A percentile compares a stretch with the other conserved stretches of the same genome.
phyloP scores from a whole-genome alignment of 495 filamentous ascomycete genomes.

The Mytilinidion resinicola region DNA sequence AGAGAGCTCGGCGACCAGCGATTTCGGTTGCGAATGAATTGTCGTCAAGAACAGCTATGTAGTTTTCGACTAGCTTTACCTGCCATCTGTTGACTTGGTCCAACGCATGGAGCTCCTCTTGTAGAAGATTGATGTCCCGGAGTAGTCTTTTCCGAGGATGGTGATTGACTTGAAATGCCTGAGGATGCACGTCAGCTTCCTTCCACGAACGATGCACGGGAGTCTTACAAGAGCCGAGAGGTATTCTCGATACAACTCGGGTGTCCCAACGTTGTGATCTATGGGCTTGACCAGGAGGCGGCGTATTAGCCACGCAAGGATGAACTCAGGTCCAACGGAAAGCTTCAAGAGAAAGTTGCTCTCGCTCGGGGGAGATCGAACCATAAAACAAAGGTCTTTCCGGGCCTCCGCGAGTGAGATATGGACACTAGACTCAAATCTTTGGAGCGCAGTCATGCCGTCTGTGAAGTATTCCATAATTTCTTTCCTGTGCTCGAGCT shows the following conservation, averaged over 20 bases:
- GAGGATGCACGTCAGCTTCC: not conserved
- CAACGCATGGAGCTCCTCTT: slow-evolving; percentile 22
- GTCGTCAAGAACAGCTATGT: slow-evolving; percentile 12
- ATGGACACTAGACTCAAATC: slow-evolving; percentile 9
- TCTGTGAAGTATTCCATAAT: not conserved
- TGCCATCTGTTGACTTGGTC: slow-evolving; percentile 17
- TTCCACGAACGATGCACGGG: not conserved
- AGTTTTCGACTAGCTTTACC: slow-evolving; percentile 11
- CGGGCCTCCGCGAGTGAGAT: not conserved
- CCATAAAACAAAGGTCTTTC: slow-evolving; percentile 18
- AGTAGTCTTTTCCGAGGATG: slow-evolving; percentile 22
- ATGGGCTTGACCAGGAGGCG: slow-evolving; percentile 18
- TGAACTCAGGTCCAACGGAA: slow-evolving; percentile 15
- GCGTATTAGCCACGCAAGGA: not conserved
- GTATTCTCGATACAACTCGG: slow-evolving; percentile 21
- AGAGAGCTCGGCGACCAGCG: slow-evolving; percentile 6
- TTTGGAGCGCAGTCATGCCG: slow-evolving; percentile 9
- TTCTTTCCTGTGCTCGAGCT: not conserved
- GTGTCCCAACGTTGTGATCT: slow-evolving; percentile 7
- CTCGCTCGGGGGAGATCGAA: not conserved
- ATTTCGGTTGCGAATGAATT: slow-evolving; percentile 2
- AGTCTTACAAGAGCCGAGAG: slow-evolving; percentile 15
- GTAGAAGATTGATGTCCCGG: slow-evolving; percentile 23
- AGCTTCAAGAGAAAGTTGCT: slow-evolving; percentile 6
- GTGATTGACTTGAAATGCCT: slow-evolving; percentile 27